phyloP scores from a whole-genome alignment of 257 asterid species.

The Fraxinus quadrangulata region DNA sequence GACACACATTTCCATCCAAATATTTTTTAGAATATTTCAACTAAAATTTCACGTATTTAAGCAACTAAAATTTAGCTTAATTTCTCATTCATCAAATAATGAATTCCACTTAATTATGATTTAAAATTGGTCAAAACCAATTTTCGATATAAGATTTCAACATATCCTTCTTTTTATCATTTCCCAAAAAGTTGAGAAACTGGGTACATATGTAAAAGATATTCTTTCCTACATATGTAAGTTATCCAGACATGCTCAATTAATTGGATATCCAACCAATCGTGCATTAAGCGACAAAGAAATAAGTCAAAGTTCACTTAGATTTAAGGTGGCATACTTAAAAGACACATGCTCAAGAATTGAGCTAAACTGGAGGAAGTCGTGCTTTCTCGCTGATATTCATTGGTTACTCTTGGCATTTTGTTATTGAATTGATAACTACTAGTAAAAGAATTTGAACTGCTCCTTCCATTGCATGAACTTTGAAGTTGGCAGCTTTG shows the following conservation, averaged over 20 bases:
- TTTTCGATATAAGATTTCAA: too few species aligned
- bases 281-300: not conserved
- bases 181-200: too few species aligned
- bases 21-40: too few species aligned
- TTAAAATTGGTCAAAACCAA: too few species aligned
- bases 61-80: too few species aligned
- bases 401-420: not conserved
- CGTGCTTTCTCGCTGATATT: not conserved
- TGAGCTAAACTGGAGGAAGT: not conserved
- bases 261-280: not conserved
- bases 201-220: too few species aligned
- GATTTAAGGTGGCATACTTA: not conserved
- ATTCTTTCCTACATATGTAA: not conserved
- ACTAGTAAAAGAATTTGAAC: slow-evolving; percentile 1
- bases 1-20: too few species aligned
- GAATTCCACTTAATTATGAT: too few species aligned
- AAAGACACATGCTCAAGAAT: not conserved
- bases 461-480: not conserved
- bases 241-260: not conserved
- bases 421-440: slow-evolving; percentile 1
- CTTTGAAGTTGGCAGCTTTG: not conserved
- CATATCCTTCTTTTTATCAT: too few species aligned
- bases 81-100: too few species aligned
- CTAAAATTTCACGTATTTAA: too few species aligned
- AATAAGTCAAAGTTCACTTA: not conserved